A percentile compares a stretch with the other conserved stretches of the same genome.
Conservation (phyloP, 495 filamentous ascomycete species). For the Hypoxylon fuscum region DNA sequence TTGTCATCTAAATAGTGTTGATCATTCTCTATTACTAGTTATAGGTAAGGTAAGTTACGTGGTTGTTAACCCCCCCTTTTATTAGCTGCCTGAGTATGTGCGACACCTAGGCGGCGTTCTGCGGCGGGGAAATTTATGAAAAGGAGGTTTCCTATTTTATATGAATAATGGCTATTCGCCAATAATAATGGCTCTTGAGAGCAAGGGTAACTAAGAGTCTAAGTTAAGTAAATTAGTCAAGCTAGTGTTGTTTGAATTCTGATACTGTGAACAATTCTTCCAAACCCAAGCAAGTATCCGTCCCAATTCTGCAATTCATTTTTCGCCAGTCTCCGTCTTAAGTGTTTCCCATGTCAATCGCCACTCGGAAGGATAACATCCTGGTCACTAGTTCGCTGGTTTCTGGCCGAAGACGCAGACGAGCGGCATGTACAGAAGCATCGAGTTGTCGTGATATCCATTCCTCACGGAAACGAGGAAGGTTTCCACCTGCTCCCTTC, state of each 20-base stretch:
- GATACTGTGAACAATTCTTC: constrained; percentile 24
- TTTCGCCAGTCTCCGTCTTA: neutral
- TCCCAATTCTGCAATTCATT: constrained; percentile 8
- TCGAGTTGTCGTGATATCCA: constrained; percentile 54
- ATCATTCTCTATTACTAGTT: too few relatives aligned
- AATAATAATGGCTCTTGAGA: constrained; percentile 36
- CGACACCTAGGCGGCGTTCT: neutral
- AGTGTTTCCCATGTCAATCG: neutral
- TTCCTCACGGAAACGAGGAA: constrained; percentile 57
- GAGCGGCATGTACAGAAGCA: constrained; percentile 60
- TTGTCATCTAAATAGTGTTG: too few relatives aligned
- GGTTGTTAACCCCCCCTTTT: neutral
- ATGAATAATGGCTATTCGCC: constrained; percentile 33
- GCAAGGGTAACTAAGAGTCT: constrained; percentile 36
- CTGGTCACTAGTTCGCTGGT: constrained; percentile 29
- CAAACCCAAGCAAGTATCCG: neutral
- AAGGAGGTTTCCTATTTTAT: constrained; percentile 35
- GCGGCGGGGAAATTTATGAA: constrained; percentile 1
- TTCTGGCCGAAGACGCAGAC: constrained; percentile 62
- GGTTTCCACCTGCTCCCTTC: constrained; percentile 55
- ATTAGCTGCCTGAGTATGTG: neutral
- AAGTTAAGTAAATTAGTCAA: constrained; percentile 37
- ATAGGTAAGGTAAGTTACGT: too few relatives aligned
- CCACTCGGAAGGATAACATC: constrained; percentile 5
- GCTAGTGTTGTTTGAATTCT: constrained; percentile 10